Evolutionary conservation across 1,139 yeast species (phyloP), one percentile per base, ranked within the genome.

Genomic region (Wickerhamomyces sp.): DNA sequence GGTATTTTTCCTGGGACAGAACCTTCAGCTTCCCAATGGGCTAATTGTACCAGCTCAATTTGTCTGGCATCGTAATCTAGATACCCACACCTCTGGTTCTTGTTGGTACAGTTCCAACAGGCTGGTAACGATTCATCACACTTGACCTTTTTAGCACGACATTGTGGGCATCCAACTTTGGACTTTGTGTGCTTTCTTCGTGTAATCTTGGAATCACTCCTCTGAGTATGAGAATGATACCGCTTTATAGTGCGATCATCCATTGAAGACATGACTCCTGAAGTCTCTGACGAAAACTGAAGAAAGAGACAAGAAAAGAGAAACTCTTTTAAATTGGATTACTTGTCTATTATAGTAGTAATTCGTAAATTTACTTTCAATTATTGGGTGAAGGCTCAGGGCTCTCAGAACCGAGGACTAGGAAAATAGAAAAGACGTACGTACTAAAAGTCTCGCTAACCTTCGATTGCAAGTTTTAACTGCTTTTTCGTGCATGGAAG

Each of bases 41-140:
- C 34, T 28, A 37, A 42, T 21, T 34, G 36, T 13, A 47, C 44
- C 13, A 29, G 16, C 4, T 37, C 38, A 2, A 48, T 26, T 30
- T 45, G 44, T 7, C 40, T 35, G 10, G 31, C 35, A 1, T 48
- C 19, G 26, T 39, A 44, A 36, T 45, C 51, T 30, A 49, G 32
- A 34, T 51, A 51, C 3, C 51, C 52, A 37, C 55, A 51, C 6
- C 47, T 36, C 22, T 45, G 46, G 3, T 41, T 37, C 26, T 43
- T 43, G 13, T 36, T 30, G 6, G 22, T 13, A 32, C 56, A 52
- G n/a, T 46, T 44, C 10, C 27, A 25, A 30, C 56, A 52, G 3
- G 44, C 31, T 1, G 56, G 56, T 2, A 50, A 18, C 0, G 46
- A 37, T 31, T 52, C 56, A 31, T 52, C 56, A 29, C 56, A 52